A percentile compares a stretch with the other conserved stretches of the same genome.
phyloP scores from a whole-genome alignment of 495 filamentous ascomycete species.

The Podospora anserina region DNA sequence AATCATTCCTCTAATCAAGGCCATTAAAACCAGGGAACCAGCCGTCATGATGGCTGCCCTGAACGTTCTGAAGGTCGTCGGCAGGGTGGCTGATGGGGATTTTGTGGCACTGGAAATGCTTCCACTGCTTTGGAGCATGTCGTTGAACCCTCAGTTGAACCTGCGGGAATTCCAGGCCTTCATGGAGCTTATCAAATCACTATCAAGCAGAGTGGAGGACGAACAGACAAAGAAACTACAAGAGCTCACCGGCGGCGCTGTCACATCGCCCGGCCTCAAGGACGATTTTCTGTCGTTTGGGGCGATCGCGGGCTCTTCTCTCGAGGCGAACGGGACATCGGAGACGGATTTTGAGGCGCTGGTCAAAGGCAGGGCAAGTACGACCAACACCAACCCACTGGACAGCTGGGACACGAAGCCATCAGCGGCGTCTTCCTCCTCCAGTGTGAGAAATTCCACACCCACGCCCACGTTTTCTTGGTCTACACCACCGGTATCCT shows the following conservation, averaged over 20 bases:
- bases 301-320: constrained; percentile 46
- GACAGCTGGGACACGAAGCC: constrained; percentile 45
- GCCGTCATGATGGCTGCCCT: constrained; percentile 95
- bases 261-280: constrained; percentile 31
- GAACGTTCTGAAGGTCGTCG: constrained; percentile 76
- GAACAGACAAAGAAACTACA: constrained; percentile 85
- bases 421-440: constrained; percentile 24
- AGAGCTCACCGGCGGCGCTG: constrained; percentile 61
- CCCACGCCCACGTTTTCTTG: constrained; percentile 55
- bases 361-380: constrained; percentile 62
- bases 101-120: constrained; percentile 89
- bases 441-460: constrained; percentile 23
- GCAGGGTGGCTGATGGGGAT: constrained; percentile 79
- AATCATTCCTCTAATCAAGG: constrained; percentile 83
- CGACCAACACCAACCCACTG: constrained; percentile 31
- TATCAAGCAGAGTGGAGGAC: constrained; percentile 77
- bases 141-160: constrained; percentile 81
- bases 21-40: constrained; percentile 95
- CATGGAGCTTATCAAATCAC: constrained; percentile 77
- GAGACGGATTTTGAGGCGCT: constrained; percentile 80
- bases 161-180: constrained; percentile 82
- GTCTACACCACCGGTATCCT: constrained; percentile 45
- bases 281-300: constrained; percentile 63
- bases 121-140: constrained; percentile 88
- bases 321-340: constrained; percentile 50